Evolutionary conservation across 169 alveolate genomes (phyloP), one percentile per base, ranked within the genome.

Genomic region (Plasmodium inui): DNA sequence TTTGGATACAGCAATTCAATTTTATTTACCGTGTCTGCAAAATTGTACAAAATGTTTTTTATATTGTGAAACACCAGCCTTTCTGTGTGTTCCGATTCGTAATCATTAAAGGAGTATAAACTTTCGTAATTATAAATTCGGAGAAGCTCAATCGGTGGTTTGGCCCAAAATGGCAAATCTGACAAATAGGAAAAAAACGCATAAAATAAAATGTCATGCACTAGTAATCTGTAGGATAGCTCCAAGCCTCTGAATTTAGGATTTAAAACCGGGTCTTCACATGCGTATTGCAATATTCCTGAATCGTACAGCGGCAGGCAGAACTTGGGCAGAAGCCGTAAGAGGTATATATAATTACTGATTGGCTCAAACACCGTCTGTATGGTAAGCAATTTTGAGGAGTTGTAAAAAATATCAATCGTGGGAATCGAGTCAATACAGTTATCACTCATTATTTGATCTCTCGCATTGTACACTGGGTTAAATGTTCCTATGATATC

Each of bases 291-390:
- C 82, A 95, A 90, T 71, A 95, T 85, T 50, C 84, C 94, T 41
- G 96, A 82, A 72, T 95, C 97, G 83, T 95, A 94, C 91, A 95
- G 84, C 17, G 97, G 97, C 39, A 95, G 84, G n/a, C 96, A 91
- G 71, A 95, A 95, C 28, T 93, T 84, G 37, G 96, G 97, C 39
- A 95, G 76, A 12, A 93, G 83, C 37, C 83, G 89, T 79, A 95
- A 84, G 70, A 95, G 73, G 73, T 76, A 94, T 73, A 94, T 50
- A 73, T 88, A 82, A 76, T 85, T 50, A 71, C 79, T 83, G 57
- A 82, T 71, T 5, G 93, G 93, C 34, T 84, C 93, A 73, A 90
- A 88, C 44, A 80, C 61, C 5, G 96, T 95, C 26, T 80, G 93
- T 34, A 70, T 74, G 67, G 96, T 67, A 19, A 95, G 81, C 32